Conservation (phyloP, 352 stramenopile species). For the Thalassiosira ordinaria region DNA sequence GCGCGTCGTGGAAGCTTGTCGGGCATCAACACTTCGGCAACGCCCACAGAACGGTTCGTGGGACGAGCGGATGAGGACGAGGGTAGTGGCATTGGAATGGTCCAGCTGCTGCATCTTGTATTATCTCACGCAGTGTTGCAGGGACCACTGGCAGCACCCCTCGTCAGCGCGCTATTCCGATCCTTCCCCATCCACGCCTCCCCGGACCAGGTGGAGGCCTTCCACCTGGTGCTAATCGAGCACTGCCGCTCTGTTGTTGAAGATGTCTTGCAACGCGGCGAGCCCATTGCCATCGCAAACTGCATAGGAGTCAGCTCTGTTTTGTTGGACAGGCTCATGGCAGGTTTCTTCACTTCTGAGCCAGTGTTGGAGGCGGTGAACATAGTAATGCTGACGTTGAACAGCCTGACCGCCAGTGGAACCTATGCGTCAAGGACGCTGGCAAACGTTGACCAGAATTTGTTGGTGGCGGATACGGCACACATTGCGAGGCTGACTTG, state of each 20-base stretch:
- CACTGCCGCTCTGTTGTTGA: conserved; percentile 75
- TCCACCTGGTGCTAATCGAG: conserved; percentile 84
- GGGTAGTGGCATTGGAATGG: conserved; percentile 71
- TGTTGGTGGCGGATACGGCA: conserved; percentile 77
- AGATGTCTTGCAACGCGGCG: conserved; percentile 76
- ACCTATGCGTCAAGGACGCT: conserved; percentile 66
- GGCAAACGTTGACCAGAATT: conserved; percentile 70
- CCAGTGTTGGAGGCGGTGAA: conserved; percentile 71
- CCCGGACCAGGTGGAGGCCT: conserved; percentile 82
- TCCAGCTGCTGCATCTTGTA: conserved; percentile 78
- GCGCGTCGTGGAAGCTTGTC: conserved; percentile 54
- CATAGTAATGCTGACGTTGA: conserved; percentile 73
- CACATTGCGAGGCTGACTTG: conserved; percentile 81
- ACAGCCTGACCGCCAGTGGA: conserved; percentile 66
- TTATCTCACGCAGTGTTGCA: conserved; percentile 75
- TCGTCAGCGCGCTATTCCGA: conserved; percentile 77
- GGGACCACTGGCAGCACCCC: conserved; percentile 69
- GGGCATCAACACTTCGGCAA: conserved; percentile 44
- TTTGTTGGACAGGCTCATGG: conserved; percentile 80
- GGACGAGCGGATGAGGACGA: conserved; percentile 57
- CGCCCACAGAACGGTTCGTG: conserved; percentile 76
- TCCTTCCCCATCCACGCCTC: conserved; percentile 85
- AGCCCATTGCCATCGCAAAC: conserved; percentile 78
- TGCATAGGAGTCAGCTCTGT: conserved; percentile 82
- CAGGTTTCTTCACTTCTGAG: conserved; percentile 83